Percentiles rank a stretch among this genome's conserved stretches.
Evolutionary conservation across 345 rosid genomes (phyloP).

Genomic region (Aegle marmelos): DNA sequence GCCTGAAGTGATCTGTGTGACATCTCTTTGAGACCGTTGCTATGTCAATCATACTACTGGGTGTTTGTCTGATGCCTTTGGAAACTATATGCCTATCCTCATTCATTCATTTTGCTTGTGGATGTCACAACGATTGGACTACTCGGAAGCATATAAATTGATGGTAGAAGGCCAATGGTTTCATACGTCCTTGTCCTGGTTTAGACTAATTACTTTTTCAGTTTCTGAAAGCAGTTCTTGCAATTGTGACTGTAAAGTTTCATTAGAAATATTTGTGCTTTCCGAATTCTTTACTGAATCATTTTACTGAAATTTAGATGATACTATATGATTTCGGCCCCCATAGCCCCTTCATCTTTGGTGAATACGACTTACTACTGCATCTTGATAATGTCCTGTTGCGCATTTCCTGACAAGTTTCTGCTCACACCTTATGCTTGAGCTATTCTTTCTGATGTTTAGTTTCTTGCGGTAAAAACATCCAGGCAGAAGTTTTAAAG

Average conservation of each 20-base stretch:
- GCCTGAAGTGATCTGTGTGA: background rate
- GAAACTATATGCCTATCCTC: background rate
- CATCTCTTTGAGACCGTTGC: background rate
- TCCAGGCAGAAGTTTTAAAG: slow-evolving; percentile 76
- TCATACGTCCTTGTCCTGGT: background rate
- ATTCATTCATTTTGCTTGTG: background rate
- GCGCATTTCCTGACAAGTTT: background rate
- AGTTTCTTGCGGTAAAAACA: slow-evolving; percentile 16
- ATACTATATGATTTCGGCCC: background rate
- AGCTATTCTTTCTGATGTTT: background rate
- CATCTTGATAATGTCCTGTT: background rate
- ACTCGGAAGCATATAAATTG: background rate
- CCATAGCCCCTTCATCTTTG: background rate
- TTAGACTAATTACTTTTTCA: background rate
- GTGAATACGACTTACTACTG: background rate
- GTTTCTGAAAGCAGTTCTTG: background rate
- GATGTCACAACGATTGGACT: too few species aligned
- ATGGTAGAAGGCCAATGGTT: background rate
- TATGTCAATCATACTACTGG: too few species aligned
- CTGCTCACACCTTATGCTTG: background rate
- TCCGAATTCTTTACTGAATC: background rate
- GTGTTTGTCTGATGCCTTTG: too few species aligned
- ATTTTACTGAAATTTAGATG: background rate
- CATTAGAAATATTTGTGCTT: background rate
- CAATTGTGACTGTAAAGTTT: background rate